phyloP scores from a whole-genome alignment of 2,329 filamentous ascomycete genomes.

The Chaetomiaceae sp. region DNA sequence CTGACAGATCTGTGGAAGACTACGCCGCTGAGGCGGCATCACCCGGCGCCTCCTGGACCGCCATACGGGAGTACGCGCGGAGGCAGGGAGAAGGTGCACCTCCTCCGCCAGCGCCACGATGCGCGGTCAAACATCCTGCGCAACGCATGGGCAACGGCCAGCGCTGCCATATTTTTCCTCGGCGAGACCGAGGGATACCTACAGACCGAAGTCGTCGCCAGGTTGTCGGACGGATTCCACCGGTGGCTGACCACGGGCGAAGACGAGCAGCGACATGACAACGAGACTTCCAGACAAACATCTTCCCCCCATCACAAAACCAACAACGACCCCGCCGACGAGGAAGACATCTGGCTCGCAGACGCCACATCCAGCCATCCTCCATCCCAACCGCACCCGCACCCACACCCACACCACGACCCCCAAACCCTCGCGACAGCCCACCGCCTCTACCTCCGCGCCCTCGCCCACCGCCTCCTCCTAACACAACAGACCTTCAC shows the following conservation, averaged over 20 bases:
- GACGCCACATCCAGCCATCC: conserved; percentile 24
- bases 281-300: conserved; percentile 12
- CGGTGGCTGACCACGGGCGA: conserved; percentile 60
- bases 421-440: conserved; percentile 79
- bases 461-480: conserved; percentile 61
- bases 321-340: conserved; percentile 26
- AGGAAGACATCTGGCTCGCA: conserved; percentile 41
- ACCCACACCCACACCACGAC: conserved; percentile 53
- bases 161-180: conserved; percentile 81
- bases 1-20: conserved; percentile 85
- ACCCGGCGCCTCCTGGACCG: conserved; percentile 66
- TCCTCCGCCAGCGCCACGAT: conserved; percentile 60
- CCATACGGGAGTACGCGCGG: conserved; percentile 56
- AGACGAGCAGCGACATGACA: conserved; percentile 26
- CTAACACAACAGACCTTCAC: conserved; percentile 62
- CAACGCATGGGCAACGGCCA: conserved; percentile 83
- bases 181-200: conserved; percentile 84
- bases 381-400: conserved; percentile 19
- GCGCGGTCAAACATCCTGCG: conserved; percentile 64
- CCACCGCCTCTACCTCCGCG: conserved; percentile 70
- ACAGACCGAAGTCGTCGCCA: conserved; percentile 80
- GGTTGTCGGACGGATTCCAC: conserved; percentile 75
- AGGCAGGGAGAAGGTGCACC: conserved; percentile 55
- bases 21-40: conserved; percentile 68
- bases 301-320: conserved; percentile 4